phyloP scores from a whole-genome alignment of 2,329 filamentous ascomycete species.

The Aspergillus alliaceus region DNA sequence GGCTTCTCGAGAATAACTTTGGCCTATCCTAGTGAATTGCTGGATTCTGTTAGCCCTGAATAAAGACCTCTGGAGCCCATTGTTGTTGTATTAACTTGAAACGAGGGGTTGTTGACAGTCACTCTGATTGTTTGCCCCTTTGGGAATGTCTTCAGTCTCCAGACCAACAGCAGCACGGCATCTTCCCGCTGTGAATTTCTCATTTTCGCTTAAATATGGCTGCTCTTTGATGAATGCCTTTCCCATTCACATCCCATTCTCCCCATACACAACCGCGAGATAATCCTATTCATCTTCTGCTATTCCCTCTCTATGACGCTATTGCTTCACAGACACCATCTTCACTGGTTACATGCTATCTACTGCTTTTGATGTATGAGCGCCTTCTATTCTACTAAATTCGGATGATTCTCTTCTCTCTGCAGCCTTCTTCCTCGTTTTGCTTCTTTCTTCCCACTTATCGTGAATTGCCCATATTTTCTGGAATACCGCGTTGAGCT shows the following conservation, averaged over 20 bases:
- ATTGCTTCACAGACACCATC: background rate
- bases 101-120: background rate
- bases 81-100: background rate
- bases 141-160: background rate
- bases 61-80: background rate
- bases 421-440: background rate
- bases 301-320: background rate
- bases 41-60: background rate
- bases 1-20: background rate
- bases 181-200: background rate
- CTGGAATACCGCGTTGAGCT: background rate
- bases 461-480: background rate
- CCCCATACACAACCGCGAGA: background rate
- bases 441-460: background rate
- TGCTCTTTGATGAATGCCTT: background rate
- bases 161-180: background rate
- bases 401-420: background rate
- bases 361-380: background rate
- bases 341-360: background rate
- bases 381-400: background rate
- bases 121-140: background rate
- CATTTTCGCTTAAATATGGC: background rate
- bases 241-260: background rate
- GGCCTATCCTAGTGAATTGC: background rate
- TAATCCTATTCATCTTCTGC: background rate